These are phyloP conservation scores for Candolleomyces eurysporus DNA, from an alignment of 768 basidiomycete species.

Conservation along the genomic window DNA sequence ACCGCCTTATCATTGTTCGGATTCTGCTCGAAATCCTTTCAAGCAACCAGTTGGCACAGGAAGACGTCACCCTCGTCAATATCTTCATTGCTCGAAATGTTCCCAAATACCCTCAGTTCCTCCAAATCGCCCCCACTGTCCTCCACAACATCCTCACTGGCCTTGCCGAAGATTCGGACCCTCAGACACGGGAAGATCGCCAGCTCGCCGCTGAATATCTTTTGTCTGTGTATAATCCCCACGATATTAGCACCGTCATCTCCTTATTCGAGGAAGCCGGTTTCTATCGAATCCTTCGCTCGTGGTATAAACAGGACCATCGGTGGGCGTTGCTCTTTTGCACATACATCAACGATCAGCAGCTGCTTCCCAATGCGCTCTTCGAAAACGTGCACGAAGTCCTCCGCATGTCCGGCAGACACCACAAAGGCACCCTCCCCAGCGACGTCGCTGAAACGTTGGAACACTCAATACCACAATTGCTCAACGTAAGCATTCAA, in stretches of 20 bases:
- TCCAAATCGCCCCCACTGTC: conserved; percentile 62
- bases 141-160: conserved; percentile 76
- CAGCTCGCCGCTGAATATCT: conserved; percentile 94
- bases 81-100: conserved; percentile 97
- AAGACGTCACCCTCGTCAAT: conserved; percentile 80
- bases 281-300: conserved; percentile 88
- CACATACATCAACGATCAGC: conserved; percentile 74
- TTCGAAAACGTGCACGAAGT: conserved; percentile 67
- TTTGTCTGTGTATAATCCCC: conserved; percentile 86
- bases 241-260: conserved; percentile 66
- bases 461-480: conserved; percentile 55
- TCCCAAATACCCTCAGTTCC: conserved; percentile 92
- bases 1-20: conserved; percentile 78
- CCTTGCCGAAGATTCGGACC: conserved; percentile 73
- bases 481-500: conserved; percentile 59
- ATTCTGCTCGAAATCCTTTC: conserved; percentile 79
- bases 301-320: conserved; percentile 72
- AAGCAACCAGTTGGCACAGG: conserved; percentile 48
- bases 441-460: conserved; percentile 54
- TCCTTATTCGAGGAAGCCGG: conserved; percentile 75
- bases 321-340: conserved; percentile 73
- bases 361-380: conserved; percentile 56
- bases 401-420: conserved; percentile 42
- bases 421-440: conserved; percentile 53
- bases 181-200: conserved; percentile 84